Evolutionary conservation across 1,284 basidiomycete genomes (phyloP).

Genomic region (Cryptococcus sp.): DNA sequence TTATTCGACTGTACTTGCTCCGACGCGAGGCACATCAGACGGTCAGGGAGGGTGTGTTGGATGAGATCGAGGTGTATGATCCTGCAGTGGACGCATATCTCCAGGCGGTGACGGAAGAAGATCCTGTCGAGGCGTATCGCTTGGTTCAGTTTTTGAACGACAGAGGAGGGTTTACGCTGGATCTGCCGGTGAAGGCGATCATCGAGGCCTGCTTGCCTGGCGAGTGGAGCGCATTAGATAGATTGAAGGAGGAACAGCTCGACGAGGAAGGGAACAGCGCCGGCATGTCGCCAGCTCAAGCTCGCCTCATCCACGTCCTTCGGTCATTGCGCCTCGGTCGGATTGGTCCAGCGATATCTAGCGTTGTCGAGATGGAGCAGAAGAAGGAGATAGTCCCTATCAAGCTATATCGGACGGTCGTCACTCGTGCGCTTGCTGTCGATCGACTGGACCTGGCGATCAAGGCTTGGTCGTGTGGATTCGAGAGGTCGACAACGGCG

Average conservation of each 20-base stretch:
- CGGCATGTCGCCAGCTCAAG: neutral
- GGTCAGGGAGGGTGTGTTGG: neutral
- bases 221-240: neutral
- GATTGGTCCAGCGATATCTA: neutral
- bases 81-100: neutral
- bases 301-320: neutral
- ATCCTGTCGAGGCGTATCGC: constrained; percentile 1
- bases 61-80: neutral
- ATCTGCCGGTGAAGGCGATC: neutral
- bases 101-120: neutral
- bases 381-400: neutral
- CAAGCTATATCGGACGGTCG: neutral
- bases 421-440: neutral
- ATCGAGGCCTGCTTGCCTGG: neutral
- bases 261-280: neutral
- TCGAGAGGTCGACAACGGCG: too few species aligned
- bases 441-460: too few species aligned
- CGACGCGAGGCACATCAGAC: neutral
- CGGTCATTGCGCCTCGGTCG: neutral
- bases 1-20: neutral
- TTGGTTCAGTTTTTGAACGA: neutral
- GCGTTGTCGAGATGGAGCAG: neutral
- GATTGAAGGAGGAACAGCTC: neutral
- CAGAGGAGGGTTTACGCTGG: neutral
- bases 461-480: too few species aligned